Percentiles rank a stretch among this genome's conserved stretches.
These are phyloP conservation scores for Fusarium pilosicola DNA, from an alignment of 2,329 filamentous ascomycete species.

Conservation along the genomic window DNA sequence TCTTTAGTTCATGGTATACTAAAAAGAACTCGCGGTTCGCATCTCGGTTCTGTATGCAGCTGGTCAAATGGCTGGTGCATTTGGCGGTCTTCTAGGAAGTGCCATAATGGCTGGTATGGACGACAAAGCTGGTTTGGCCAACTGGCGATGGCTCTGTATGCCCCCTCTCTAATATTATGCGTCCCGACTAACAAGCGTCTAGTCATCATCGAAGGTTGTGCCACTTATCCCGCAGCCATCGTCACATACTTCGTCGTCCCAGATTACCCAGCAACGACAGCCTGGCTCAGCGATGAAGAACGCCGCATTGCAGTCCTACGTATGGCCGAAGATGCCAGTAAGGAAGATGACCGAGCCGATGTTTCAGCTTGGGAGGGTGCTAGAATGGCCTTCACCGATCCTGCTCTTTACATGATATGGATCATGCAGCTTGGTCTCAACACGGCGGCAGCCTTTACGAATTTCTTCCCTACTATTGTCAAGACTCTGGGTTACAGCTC, in stretches of 20 bases:
- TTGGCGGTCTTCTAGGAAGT: slow-evolving; percentile 72
- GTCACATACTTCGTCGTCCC: slow-evolving; percentile 16
- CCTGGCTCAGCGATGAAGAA: slow-evolving; percentile 7
- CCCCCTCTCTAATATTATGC: rapidly evolving
- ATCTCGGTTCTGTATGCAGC: slow-evolving; percentile 75
- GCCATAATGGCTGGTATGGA: slow-evolving; percentile 75
- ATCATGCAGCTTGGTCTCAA: slow-evolving; percentile 19
- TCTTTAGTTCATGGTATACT: slow-evolving; percentile 17
- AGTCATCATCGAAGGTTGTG: slow-evolving; percentile 18
- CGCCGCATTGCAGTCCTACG: slow-evolving; percentile 3
- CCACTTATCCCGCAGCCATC: slow-evolving; percentile 4
- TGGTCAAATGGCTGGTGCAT: slow-evolving; percentile 75
- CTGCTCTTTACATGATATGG: slow-evolving; percentile 11
- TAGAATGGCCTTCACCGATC: slow-evolving; percentile 8
- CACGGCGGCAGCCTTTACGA: slow-evolving; percentile 5
- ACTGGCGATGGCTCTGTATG: slow-evolving; percentile 61
- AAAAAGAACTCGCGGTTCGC: slow-evolving; percentile 72
- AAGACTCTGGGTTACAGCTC: slow-evolving; percentile 1
- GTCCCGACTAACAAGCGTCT: neutral
- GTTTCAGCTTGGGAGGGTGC: slow-evolving; percentile 2
- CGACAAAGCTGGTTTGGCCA: slow-evolving; percentile 64
- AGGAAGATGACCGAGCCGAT: neutral
- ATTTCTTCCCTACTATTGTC: slow-evolving; percentile 17
- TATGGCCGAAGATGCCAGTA: slow-evolving; percentile 9
- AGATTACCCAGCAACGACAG: slow-evolving; percentile 15